Evolutionary conservation across 345 rosid genomes (phyloP).

Genomic region (Heritiera littoralis): DNA sequence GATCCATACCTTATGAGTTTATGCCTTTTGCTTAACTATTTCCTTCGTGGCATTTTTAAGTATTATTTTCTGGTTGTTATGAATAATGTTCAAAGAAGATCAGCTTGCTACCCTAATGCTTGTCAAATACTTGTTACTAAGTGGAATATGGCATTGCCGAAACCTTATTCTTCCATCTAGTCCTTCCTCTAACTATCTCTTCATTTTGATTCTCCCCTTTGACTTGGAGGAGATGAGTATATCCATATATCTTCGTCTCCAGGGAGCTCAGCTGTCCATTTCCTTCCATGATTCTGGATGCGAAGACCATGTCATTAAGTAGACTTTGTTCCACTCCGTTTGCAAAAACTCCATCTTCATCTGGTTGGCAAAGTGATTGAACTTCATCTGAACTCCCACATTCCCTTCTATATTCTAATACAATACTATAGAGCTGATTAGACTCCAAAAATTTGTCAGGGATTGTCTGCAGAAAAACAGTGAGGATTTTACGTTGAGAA

Average conservation of each 20-base stretch:
- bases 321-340: conserved; percentile 22
- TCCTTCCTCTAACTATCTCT: conserved; percentile 65
- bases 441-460: conserved; percentile 55
- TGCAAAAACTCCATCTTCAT: conserved; percentile 18
- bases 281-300: conserved; percentile 47
- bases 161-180: conserved; percentile 52
- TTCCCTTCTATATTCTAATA: conserved; percentile 23
- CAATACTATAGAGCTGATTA: conserved; percentile 47
- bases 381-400: background rate
- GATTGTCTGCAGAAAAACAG: conserved; percentile 40
- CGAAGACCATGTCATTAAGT: conserved; percentile 42
- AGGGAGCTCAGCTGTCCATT: conserved; percentile 42
- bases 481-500: background rate
- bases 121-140: conserved; percentile 2
- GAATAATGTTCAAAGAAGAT: conserved; percentile 13
- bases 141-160: conserved; percentile 29
- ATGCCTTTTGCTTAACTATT: background rate
- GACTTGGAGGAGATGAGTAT: conserved; percentile 56
- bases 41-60: background rate
- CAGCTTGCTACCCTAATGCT: background rate
- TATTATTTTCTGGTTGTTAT: background rate
- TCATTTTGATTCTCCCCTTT: conserved; percentile 35
- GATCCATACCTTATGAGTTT: too few species aligned
- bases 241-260: conserved; percentile 33
- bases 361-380: background rate